Evolutionary conservation across 805 yeast genomes (phyloP), one percentile per base, ranked within the genome.

Genomic region (Saturnispora sanitii): DNA sequence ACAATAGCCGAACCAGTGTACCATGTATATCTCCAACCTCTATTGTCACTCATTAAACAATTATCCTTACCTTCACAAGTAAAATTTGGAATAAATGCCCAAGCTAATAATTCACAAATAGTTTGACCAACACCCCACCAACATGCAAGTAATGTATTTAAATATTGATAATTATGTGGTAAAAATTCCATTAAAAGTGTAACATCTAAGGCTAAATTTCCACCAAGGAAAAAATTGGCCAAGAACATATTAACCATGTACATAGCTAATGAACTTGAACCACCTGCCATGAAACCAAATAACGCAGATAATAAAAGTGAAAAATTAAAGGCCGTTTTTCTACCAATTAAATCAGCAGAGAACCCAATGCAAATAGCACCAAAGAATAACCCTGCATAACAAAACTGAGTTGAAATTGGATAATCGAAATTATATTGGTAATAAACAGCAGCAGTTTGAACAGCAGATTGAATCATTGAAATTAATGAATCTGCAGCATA

Each of bases 91-190:
- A 77, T 58, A 41, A 71, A 68, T 0, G 75, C 79, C 77, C 79
- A 76, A 4, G 77, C 69, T 31, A 74, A 49, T 16, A 74, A 56
- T 25, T 64, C 63, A 11, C 77, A 68, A 33, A 75, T 60, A 2
- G 77, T 66, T 52, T 76, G 81, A 25, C 81, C 82, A 27, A 76
- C 61, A 34, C 79, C 77, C 82, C 82, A 76, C 73, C 70, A 77
- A 33, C 66, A 60, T 18, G 79, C 75, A 57, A 76, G 65, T 28
- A 71, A 61, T 2, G 79, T 73, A 38, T 70, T 61, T 46, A 73
- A 53, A 66, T 68, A 75, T 47, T 73, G 75, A 48, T 67, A 58
- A 37, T 65, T 66, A 33, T 64, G 57, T 2, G 81, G 80, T 42
- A 75, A 57, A 42, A 67, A 72, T 50, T 75, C 78, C 28, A 74